Base-by-base conservation (phyloP, 179 eudicot species). In the Gypsophila paniculata region DNA sequence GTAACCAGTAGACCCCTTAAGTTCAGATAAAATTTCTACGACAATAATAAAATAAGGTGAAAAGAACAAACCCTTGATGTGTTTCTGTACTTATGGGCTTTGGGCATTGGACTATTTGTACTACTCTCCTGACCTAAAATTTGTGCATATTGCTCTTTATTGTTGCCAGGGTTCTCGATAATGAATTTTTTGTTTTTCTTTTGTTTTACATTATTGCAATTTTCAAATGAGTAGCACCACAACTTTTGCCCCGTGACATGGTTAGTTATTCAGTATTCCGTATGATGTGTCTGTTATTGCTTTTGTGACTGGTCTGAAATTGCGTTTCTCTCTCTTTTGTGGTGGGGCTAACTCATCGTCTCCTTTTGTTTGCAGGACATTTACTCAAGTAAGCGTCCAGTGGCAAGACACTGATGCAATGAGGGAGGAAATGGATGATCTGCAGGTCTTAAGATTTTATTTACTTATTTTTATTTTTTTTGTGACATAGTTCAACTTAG, bases 351-450 rank as follows among this genome's bases (percentile, higher is more conserved):
- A 6, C 46, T 34, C 48, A 38, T 62, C 10, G 7, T 36, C 21
- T 14, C 22, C 65, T 34, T 46, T 19, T 63, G 1, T 21, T 63
- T 74, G 74, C 77, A 94, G 99, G 88, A 94, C 99, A 36, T 94
- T 94, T 74, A 94, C 99, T 68, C 99, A 94, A 88, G 99, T 94
- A 59, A 94, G 97, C 75, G 84, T 83, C 82, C 99, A 94, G 75
- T 94, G 99, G 99, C 99, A 91, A 87, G 99, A 94, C 79, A 90
- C 84, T 6, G 97, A 94, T 79, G 77, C 99, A 63, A 88, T 94
- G 99, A 87, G 97, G 79, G 99, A 94, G 85, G 99, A 94, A 75
- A 79, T 94, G 57, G 99, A 94, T 77, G 99, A 94, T 82, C 78
- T 92, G 74, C 99, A 95, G 96, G 97, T 95, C 26, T 36, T 76